Evolutionary conservation across 2,329 filamentous ascomycete genomes (phyloP).

Genomic region (Exutisphaerella laricina): DNA sequence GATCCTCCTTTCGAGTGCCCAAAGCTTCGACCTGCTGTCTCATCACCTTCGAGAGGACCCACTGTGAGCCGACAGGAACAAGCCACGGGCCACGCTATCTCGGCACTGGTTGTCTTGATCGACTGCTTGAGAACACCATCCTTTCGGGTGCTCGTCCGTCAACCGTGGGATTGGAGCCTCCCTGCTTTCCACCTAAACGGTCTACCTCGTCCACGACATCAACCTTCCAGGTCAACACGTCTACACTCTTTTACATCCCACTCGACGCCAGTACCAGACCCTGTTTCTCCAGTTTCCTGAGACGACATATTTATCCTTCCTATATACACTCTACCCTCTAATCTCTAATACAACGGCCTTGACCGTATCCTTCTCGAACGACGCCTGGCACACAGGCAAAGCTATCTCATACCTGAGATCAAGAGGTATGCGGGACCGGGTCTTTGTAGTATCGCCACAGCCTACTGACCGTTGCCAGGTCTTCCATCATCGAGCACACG

Average conservation of each 20-base stretch:
- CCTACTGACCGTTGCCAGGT: not conserved
- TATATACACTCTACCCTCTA: slow-evolving; percentile 23
- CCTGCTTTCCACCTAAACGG: slow-evolving; percentile 20
- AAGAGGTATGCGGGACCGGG: no score
- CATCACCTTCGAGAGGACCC: slow-evolving; percentile 28
- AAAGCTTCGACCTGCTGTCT: slow-evolving; percentile 25
- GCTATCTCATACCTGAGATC: no score
- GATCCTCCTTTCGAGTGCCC: slow-evolving; percentile 17
- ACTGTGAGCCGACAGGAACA: slow-evolving; percentile 24
- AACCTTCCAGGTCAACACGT: slow-evolving; percentile 25
- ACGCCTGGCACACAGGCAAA: no score
- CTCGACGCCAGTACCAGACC: slow-evolving; percentile 31
- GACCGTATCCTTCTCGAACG: slow-evolving; percentile 14
- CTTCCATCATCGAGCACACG: not conserved
- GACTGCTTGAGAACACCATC: slow-evolving; percentile 28
- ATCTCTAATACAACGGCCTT: slow-evolving; percentile 22
- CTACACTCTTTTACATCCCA: slow-evolving; percentile 32
- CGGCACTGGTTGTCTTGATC: slow-evolving; percentile 31
- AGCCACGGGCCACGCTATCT: slow-evolving; percentile 29
- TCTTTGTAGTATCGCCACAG: no score
- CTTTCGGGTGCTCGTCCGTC: slow-evolving; percentile 27
- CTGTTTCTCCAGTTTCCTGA: slow-evolving; percentile 21
- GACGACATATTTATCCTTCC: slow-evolving; percentile 22
- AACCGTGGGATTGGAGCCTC: slow-evolving; percentile 29
- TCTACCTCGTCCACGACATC: slow-evolving; percentile 24